Base-by-base conservation (phyloP, 176 grass and related monocot species). In the Phyllostachys edulis region DNA sequence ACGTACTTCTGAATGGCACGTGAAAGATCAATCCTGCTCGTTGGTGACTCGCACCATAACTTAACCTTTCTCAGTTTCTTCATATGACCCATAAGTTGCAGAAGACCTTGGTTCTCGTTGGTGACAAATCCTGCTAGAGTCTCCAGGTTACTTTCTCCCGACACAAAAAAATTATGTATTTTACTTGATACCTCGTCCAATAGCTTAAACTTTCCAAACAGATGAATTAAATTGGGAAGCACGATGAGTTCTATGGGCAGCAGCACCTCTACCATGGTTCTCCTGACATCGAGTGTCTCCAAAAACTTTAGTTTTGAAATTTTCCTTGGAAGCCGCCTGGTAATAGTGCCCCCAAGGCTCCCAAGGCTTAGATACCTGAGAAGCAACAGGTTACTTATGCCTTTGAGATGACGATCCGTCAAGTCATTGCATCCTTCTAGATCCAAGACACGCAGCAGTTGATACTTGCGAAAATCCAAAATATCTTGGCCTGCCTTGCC, bases 351-450 rank as follows among this genome's bases (percentile, higher is more conserved):
- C 5, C 86, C 80, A 12, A 88, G 29, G 37, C 80, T 78, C 5
- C 86, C 80, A 12, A 88, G 29, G 37, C 80, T 78, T 9, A 88
- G 34, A 51, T 83, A 88, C 44, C 71, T 88, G 7, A 88, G 54
- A 77, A 83, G 63, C 64, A 72, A 88, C 41, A 83, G 34, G 17
- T 71, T 83, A 7, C 80, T 29, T 21, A 88, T 88, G 44, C 63
- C 15, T 39, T 82, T 63, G 17, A 88, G 55, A 21, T 88, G 29
- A 24, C n/a, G 2, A 5, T 44, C 34, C 42, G 40, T 27, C 79
- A 88, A 21, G 3, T 61, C 80, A 63, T 1, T 54, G 34, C 86
- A 88, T 12, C 78, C 34, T 27, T 83, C 73, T 1, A 88, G 55
- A 70, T 88, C 86, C 17, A 88, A 40, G 12, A 88, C 80, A 23